Conservation (phyloP, 768 basidiomycete species). For the Leccinum ochraceum region DNA sequence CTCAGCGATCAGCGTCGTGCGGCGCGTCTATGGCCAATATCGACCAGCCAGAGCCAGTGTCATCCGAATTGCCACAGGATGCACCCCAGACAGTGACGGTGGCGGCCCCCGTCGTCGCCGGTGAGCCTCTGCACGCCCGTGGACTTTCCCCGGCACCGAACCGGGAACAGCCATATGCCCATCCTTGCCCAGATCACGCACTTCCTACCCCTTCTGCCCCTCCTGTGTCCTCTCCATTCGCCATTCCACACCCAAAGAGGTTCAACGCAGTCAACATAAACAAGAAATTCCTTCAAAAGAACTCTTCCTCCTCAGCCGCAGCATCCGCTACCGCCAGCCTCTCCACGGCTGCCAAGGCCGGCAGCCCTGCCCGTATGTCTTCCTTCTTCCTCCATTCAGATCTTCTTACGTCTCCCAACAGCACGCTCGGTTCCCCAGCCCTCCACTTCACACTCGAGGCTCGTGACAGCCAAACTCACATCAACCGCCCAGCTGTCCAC, state of each 20-base stretch:
- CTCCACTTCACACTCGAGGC: conserved; percentile 66
- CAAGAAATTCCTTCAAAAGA: conserved; percentile 96
- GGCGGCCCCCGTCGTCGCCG: conserved; percentile 4
- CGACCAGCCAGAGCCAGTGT: conserved; percentile 48
- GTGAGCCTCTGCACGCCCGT: conserved; percentile 11
- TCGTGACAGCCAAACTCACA: conserved; percentile 87
- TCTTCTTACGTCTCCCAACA: conserved; percentile 30
- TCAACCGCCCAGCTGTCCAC: conserved; percentile 59
- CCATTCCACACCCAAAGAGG: conserved; percentile 68
- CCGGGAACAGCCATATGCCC: conserved; percentile 13
- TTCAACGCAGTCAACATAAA: conserved; percentile 92
- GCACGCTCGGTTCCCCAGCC: conserved; percentile 60
- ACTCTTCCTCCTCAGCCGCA: conserved; percentile 56
- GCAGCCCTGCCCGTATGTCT: conserved; percentile 53
- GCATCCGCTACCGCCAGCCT: conserved; percentile 45
- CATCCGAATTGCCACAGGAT: conserved; percentile 42
- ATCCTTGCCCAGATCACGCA: conserved; percentile 20
- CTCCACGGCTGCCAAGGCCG: conserved; percentile 46
- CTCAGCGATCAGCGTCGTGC: conserved; percentile 48
- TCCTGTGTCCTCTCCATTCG: conserved; percentile 22
- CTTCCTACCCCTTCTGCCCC: conserved; percentile 11
- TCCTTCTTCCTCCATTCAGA: neutral
- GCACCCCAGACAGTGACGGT: conserved; percentile 12
- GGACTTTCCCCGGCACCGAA: conserved; percentile 20
- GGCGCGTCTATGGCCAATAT: conserved; percentile 83